phyloP scores from a whole-genome alignment of 768 basidiomycete species.

The Boletales sp. region DNA sequence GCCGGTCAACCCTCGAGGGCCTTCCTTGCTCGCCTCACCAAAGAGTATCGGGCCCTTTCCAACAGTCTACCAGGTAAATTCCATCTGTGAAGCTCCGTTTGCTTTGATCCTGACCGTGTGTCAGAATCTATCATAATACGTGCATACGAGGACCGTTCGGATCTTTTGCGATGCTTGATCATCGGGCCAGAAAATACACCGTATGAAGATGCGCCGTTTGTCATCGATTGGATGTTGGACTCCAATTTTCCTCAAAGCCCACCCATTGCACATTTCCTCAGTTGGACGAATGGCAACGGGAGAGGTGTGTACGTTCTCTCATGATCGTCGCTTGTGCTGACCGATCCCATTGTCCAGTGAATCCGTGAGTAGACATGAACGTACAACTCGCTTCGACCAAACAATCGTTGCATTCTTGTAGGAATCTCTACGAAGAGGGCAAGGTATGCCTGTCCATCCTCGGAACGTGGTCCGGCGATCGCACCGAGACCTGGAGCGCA shows the following conservation, averaged over 20 bases:
- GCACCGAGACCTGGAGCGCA: slow-evolving; percentile 83
- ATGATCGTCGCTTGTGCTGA: background rate
- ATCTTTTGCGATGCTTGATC: slow-evolving; percentile 84
- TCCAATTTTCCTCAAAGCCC: slow-evolving; percentile 81
- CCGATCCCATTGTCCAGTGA: slow-evolving; percentile 38
- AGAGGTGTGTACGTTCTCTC: slow-evolving; percentile 35
- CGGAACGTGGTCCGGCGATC: slow-evolving; percentile 90
- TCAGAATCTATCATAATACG: slow-evolving; percentile 85
- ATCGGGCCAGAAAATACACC: slow-evolving; percentile 93
- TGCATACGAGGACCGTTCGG: slow-evolving; percentile 85
- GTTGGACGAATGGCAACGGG: slow-evolving; percentile 94
- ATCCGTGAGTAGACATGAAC: slow-evolving; percentile 55
- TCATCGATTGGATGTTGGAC: slow-evolving; percentile 91
- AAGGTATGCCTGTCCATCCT: slow-evolving; percentile 92
- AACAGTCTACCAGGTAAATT: slow-evolving; percentile 77
- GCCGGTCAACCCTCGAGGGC: slow-evolving; percentile 64
- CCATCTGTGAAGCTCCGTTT: background rate
- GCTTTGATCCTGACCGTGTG: slow-evolving; percentile 5
- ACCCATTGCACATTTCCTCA: slow-evolving; percentile 84
- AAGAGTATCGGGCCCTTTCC: slow-evolving; percentile 78
- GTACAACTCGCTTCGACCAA: background rate
- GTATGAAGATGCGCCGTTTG: slow-evolving; percentile 92
- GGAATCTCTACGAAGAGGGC: slow-evolving; percentile 92
- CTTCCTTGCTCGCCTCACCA: slow-evolving; percentile 72
- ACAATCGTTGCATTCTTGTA: slow-evolving; percentile 23